phyloP scores from a whole-genome alignment of 192 early-diverging fungal species.

The Paraglomus brasilianum region DNA sequence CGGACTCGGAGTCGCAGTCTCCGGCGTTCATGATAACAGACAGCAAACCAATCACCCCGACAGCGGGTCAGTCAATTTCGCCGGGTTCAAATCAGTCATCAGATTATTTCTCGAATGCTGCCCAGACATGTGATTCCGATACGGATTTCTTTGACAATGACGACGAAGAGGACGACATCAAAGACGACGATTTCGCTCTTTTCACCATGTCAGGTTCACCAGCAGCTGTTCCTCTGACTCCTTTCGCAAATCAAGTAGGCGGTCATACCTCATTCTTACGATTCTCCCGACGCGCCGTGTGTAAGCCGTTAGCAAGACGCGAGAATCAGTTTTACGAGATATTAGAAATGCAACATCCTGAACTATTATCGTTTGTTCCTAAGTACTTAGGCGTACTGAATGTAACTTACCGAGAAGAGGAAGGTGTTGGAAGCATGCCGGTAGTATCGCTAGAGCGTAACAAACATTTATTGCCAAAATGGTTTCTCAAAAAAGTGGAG shows the following conservation, averaged over 20 bases:
- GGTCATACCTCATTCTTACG: slow-evolving; percentile 95
- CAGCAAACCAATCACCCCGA: background rate
- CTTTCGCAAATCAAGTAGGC: slow-evolving; percentile 89
- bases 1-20: background rate
- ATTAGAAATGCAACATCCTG: slow-evolving; percentile 63
- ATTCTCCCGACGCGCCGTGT: slow-evolving; percentile 95
- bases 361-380: slow-evolving; percentile 85
- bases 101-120: slow-evolving; percentile 15
- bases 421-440: slow-evolving; percentile 50
- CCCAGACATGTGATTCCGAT: background rate
- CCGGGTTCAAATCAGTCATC: background rate
- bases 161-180: background rate
- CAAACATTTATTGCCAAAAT: slow-evolving; percentile 77
- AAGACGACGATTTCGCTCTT: background rate
- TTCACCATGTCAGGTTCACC: slow-evolving; percentile 27
- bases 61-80: background rate
- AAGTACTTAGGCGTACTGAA: slow-evolving; percentile 93
- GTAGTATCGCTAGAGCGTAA: slow-evolving; percentile 91
- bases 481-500: slow-evolving; percentile 54
- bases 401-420: slow-evolving; percentile 74
- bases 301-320: slow-evolving; percentile 84
- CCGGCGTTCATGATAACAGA: slow-evolving; percentile 6
- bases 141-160: background rate
- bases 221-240: slow-evolving; percentile 66
- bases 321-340: slow-evolving; percentile 92